Evolutionary conservation across 108 stramenopile species (phyloP), one percentile per base, ranked within the genome.

Genomic region (Skeletonema grethae): DNA sequence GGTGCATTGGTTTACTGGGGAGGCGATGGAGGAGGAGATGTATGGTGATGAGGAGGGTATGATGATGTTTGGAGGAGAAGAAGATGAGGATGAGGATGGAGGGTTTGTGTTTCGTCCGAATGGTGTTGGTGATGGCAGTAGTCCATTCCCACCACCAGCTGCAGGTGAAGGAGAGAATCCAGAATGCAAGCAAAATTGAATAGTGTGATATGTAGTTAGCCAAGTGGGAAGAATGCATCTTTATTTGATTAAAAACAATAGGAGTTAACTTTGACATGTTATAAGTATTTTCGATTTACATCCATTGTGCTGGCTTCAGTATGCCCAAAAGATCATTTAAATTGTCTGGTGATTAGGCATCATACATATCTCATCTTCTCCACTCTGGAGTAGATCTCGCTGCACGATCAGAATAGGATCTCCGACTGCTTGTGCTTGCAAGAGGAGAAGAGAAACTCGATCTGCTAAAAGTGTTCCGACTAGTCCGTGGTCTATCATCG

Each of bases 1-100:
- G 38, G 89, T 96, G 1, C 48, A 88, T 29, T 98, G 96, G 96
- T 98, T 93, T 78, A 93, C 95, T 18, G 97, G 97, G 8, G 88
- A 95, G 68, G 92, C 88, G 13, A 39, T 80, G 60, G 82, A 77
- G 45, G 85, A 85, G 1, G 2, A 2, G 32, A 84, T 74, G 11
- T 59, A 36, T 36, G 57, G 59, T 41, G 68, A 69, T 38, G 57
- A 63, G 5, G 59, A 60, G 5, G 59, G 48, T 11, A 66, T 63
- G 59, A 53, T 25, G 41, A 36, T 67, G 18, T 18, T 69, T 16
- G 32, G 70, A 71, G 35, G 60, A 55, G 7, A 65, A 61, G 24
- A 1, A 28, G 69, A 57, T 20, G 64, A 35, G 1, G 75, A 57
- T 11, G 68, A 58, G 0, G 59, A 63, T 38, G 63, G 25, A 58